Evolutionary conservation across 2,329 filamentous ascomycete species (phyloP).

Genomic region (Knoxdaviesia proteae): DNA sequence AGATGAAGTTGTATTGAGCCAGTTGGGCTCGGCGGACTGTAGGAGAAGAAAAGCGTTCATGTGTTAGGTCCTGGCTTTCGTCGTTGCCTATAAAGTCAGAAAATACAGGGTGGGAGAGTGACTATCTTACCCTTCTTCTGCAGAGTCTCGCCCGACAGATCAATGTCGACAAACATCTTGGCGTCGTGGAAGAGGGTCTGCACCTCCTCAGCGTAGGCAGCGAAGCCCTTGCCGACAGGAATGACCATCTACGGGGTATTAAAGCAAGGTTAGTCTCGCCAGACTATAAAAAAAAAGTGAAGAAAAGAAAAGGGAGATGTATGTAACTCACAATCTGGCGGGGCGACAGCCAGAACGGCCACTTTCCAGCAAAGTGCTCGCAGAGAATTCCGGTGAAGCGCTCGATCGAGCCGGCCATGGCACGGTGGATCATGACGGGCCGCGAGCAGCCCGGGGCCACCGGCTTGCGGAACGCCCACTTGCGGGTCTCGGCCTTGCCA

Average conservation of each 20-base stretch:
- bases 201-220: constrained; percentile 58
- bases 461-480: constrained; percentile 18
- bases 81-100: too few relatives aligned
- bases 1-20: constrained; percentile 68
- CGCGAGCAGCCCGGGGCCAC: constrained; percentile 51
- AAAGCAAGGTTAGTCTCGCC: not conserved
- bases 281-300: not conserved
- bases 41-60: too few relatives aligned
- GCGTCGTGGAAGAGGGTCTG: constrained; percentile 45
- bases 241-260: constrained; percentile 31
- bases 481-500: constrained; percentile 18
- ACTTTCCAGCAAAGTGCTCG: constrained; percentile 72
- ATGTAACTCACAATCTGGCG: constrained; percentile 37
- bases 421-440: constrained; percentile 73
- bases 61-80: too few relatives aligned
- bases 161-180: constrained; percentile 44
- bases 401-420: constrained; percentile 50
- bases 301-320: not conserved
- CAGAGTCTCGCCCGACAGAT: constrained; percentile 47
- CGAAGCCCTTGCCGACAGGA: constrained; percentile 51
- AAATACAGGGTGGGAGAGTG: too few relatives aligned
- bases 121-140: constrained; percentile 44
- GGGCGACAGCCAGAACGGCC: constrained; percentile 79
- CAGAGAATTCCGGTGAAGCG: constrained; percentile 53
- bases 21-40: constrained; percentile 56